Conservation (phyloP, 1,284 basidiomycete genomes). For the Cryptococcus sp. region DNA sequence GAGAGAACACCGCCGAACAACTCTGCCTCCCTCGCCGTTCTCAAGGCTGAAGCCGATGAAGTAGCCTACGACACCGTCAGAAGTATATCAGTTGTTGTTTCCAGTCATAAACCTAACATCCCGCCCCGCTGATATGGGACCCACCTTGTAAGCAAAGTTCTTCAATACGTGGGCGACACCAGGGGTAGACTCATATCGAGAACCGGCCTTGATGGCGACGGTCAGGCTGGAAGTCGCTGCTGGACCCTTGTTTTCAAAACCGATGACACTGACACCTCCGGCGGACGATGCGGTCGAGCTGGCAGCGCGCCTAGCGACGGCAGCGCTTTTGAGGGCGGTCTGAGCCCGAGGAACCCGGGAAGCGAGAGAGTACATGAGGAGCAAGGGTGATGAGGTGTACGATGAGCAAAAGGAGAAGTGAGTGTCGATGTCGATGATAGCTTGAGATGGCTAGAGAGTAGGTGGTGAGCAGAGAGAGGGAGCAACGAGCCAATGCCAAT, state of each 20-base stretch:
- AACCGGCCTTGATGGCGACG: constrained; percentile 86
- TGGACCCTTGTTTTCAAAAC: constrained; percentile 72
- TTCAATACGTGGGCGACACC: constrained; percentile 90
- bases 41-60: constrained; percentile 79
- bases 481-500: constrained; percentile 10
- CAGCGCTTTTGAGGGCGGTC: constrained; percentile 60
- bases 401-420: neutral
- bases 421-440: neutral
- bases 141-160: constrained; percentile 96
- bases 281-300: constrained; percentile 68
- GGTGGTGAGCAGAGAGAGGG: neutral
- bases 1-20: constrained; percentile 92
- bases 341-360: constrained; percentile 30
- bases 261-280: constrained; percentile 80
- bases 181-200: constrained; percentile 78
- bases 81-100: neutral
- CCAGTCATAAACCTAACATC: neutral
- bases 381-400: constrained; percentile 1
- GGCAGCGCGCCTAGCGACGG: constrained; percentile 52
- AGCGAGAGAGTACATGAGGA: constrained; percentile 39
- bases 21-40: constrained; percentile 89
- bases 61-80: constrained; percentile 63
- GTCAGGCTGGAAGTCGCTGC: constrained; percentile 73
- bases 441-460: neutral
- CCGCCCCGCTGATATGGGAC: constrained; percentile 17